Conservation (phyloP, 495 filamentous ascomycete genomes). For the Xylaria cubensis region DNA sequence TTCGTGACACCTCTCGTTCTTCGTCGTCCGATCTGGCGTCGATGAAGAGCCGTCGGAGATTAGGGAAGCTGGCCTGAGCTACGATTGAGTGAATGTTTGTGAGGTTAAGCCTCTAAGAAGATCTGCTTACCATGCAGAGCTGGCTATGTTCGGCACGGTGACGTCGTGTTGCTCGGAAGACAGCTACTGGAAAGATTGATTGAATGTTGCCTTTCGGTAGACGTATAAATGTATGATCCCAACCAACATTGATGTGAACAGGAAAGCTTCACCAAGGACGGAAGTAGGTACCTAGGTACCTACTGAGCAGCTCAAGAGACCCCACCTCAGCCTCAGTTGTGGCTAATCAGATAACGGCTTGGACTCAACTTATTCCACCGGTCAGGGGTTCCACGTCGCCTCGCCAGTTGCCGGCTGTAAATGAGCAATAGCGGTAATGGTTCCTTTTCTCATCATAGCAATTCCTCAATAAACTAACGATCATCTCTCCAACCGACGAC, state of each 20-base stretch:
- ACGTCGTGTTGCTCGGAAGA: background rate
- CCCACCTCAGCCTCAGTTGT: conserved; percentile 24
- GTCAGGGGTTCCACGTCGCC: conserved; percentile 18
- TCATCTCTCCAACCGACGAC: background rate
- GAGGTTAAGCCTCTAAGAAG: background rate
- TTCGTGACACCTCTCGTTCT: conserved; percentile 92
- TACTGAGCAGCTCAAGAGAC: background rate
- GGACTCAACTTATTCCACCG: background rate
- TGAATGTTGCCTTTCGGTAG: background rate
- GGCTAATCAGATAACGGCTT: conserved; percentile 18
- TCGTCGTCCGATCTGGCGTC: conserved; percentile 93
- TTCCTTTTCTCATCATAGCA: background rate
- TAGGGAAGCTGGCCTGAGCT: conserved; percentile 82
- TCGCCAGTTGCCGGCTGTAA: background rate
- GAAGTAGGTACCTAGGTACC: background rate
- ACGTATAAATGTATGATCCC: background rate
- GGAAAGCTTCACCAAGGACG: background rate
- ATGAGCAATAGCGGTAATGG: background rate
- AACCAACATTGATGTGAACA: background rate
- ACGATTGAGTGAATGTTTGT: background rate
- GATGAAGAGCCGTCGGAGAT: conserved; percentile 94
- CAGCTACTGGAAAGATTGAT: background rate
- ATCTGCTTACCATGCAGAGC: conserved; percentile 33
- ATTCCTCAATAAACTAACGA: background rate
- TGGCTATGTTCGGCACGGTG: background rate